Base-by-base conservation (phyloP, 208 protist genomes). In the Trypanosoma grayi region DNA sequence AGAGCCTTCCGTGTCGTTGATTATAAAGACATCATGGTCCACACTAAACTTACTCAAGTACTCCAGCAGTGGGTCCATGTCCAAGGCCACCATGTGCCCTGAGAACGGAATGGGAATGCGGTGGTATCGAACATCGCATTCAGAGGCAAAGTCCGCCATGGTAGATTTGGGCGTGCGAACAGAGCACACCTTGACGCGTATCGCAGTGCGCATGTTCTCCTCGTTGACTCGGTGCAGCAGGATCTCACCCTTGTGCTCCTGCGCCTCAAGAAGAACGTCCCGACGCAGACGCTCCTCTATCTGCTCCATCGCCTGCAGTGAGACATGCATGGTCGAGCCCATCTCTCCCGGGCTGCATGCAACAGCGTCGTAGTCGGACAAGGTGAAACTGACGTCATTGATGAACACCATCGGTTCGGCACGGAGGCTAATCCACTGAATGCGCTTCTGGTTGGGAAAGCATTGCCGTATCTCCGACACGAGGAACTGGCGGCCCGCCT, bases 331-430 rank as follows among this genome's bases (percentile, higher is more conserved):
- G 43, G 88, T 90, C 27, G 70, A 84, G 28, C 81, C 85, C 18
- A 57, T 34, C 14, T 68, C 62, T n/a, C 27, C 27, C 18, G 67
- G 50, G 1, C 56, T 61, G 50, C 76, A 50, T 5, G 55, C 31
- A 14, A 61, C 60, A 5, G 43, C 60, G 66, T 81, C 81, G 70
- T 85, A 88, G 65, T 94, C 88, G 14, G 73, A 54, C 20, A 94
- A 75, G 33, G 81, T 90, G 76, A 89, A 94, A 71, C 71, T 70
- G 0, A 85, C 57, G 39, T 85, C 81, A 70, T 94, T 94, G 60
- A 94, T 83, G 41, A 86, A 62, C 27, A 94, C 79, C 80, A 92
- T 91, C 31, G 88, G 83, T 74, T 94, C 88, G 7, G 88, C 84
- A 14, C 88, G 77, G 45, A 94, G 74, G 71, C 80, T 92, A 22